Base-by-base conservation (phyloP, 2,329 filamentous ascomycete species). In the Cadophora sp. region DNA sequence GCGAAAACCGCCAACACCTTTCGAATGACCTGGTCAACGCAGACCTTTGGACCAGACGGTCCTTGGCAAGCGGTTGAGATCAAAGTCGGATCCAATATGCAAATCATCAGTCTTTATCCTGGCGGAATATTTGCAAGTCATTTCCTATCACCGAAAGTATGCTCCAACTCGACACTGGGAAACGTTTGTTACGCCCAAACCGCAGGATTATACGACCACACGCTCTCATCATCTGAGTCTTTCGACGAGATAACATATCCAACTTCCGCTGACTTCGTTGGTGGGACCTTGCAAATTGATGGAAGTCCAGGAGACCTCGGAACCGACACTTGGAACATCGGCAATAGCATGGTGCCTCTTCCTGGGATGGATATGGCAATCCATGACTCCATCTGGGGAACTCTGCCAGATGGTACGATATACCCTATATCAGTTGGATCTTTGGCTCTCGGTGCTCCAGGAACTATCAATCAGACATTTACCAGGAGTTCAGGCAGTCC, bases 31-130 rank as follows among this genome's bases (percentile, higher is more conserved):
- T 73, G 69, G 68, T 70, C 69, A 16, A 62, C n/a, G 8, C 62
- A 51, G n/a, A 70, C 13, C 9, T 72, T 65, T 64, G 68, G 70
- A 16, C 71, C 67, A 4, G 71, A 72, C 59, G 67, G 71, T 45
- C 68, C 71, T 60, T 73, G 71, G 70, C 65, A 73, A 55, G 71
- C 71, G 3, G 55, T 73, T 22, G 53, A 67, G 36, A 45, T 73
- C 27, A 16, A 20, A n/a, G 58, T 73, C 47, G 68, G 71, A 14
- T 66, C 41, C 14, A 60, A 64, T 5, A 8, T 13, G n/a, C 70
- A 72, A 61, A 7, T 4, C 3, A 47, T 73, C 20, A 62, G 45
- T 47, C 63, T 73, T 9, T 66, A 68, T 50, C 71, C 68, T 18
- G 66, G 63, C 24, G 70, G 68, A 64, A 58, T 50, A 13, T 71